These are phyloP conservation scores for Suillus placidus DNA, from an alignment of 768 basidiomycete species.

Conservation along the genomic window DNA sequence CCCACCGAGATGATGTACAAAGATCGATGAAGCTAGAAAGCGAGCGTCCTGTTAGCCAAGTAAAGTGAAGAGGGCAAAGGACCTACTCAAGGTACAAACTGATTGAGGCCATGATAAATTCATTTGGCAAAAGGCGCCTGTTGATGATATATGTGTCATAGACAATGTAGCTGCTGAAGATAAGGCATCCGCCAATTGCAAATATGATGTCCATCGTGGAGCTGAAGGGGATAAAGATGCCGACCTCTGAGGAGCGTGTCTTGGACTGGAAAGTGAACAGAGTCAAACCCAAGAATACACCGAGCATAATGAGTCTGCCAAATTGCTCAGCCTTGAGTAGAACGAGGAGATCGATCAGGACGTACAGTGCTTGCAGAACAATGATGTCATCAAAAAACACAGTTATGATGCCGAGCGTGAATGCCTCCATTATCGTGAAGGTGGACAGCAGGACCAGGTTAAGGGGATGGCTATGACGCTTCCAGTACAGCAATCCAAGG, in stretches of 20 bases:
- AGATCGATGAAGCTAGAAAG: conserved; percentile 77
- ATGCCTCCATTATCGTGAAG: conserved; percentile 91
- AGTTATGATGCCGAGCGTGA: conserved; percentile 82
- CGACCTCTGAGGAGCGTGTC: conserved; percentile 54
- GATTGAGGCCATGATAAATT: conserved; percentile 89
- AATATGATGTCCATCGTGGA: conserved; percentile 81
- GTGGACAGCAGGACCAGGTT: conserved; percentile 84
- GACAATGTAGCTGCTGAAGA: conserved; percentile 90
- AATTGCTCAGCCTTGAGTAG: conserved; percentile 14
- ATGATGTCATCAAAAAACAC: conserved; percentile 73
- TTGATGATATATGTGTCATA: conserved; percentile 93
- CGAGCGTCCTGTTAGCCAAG: conserved; percentile 21
- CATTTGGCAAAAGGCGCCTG: conserved; percentile 88
- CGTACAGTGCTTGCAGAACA: conserved; percentile 86
- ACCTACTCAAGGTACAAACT: conserved; percentile 93
- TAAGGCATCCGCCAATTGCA: conserved; percentile 73
- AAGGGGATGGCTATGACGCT: conserved; percentile 86
- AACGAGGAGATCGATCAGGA: conserved; percentile 13
- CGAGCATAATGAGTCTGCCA: conserved; percentile 78
- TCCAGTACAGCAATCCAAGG: conserved; percentile 85
- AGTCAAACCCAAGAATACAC: conserved; percentile 92
- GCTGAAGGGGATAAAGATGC: conserved; percentile 85
- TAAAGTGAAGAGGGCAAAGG: conserved; percentile 1
- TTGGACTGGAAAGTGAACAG: conserved; percentile 95
- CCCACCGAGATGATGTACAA: conserved; percentile 51